Conservation (phyloP, 768 basidiomycete species). For the Lactarius vividus region DNA sequence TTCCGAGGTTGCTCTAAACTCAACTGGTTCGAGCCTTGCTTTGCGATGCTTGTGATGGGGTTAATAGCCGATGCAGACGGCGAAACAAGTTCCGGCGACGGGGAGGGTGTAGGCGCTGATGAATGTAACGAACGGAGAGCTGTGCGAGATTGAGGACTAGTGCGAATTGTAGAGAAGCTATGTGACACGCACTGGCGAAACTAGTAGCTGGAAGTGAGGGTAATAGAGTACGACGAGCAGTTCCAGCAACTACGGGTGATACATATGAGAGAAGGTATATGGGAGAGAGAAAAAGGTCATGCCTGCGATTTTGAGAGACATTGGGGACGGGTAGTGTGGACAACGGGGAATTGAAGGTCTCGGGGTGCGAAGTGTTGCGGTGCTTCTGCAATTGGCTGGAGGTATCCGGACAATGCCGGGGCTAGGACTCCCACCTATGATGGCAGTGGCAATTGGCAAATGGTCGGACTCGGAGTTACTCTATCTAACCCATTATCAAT, state of each 20-base stretch:
- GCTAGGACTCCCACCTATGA: not conserved
- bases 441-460: not conserved
- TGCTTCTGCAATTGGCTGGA: not conserved
- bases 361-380: not conserved
- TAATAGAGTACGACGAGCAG: conserved; percentile 15
- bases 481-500: conserved; percentile 17
- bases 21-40: conserved; percentile 76
- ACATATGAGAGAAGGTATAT: not conserved
- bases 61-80: conserved; percentile 44
- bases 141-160: conserved; percentile 28
- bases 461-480: conserved; percentile 8
- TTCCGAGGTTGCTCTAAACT: conserved; percentile 88
- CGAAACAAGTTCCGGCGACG: conserved; percentile 41
- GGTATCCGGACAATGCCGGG: not conserved
- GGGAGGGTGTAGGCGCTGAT: conserved; percentile 42
- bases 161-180: not conserved
- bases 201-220: conserved; percentile 4
- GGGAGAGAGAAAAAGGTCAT: not conserved
- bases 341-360: conserved; percentile 22
- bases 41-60: conserved; percentile 70
- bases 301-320: conserved; percentile 19
- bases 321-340: not conserved
- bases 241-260: conserved; percentile 16
- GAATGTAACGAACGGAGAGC: conserved; percentile 57
- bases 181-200: conserved; percentile 12